Base-by-base conservation (phyloP, 139 green algal genomes). In the Coccomyxa sp. region DNA sequence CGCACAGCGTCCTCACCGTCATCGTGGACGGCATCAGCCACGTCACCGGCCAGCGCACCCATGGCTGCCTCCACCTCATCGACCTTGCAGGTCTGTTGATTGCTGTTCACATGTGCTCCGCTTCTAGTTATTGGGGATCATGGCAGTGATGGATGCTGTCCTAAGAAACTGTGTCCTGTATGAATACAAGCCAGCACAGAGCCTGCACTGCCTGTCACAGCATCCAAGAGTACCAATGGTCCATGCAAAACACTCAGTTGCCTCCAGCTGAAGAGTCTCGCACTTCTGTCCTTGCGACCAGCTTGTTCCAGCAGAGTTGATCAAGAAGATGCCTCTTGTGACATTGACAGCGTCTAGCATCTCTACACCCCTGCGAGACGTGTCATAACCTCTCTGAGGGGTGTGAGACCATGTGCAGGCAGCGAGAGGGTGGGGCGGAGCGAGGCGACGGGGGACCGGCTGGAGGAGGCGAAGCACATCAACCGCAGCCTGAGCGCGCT, bases 401-500 rank as follows among this genome's bases (percentile, higher is more conserved):
- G 34, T 40, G 7, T 58, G 35, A 33, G 14, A 39, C 22, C 74
- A 38, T 40, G 68, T 69, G 33, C 86, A 41, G 91, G 94, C 79
- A 94, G 86, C 54, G 94, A 98, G 88, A 87, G 94, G 8, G 90
- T 97, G 36, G 92, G 93, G 78, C 88, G 92, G 73, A 94, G 84
- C 76, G 92, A 94, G 9, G 93, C 94, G 0, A 85, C 84, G 29
- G 95, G 95, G 0, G 75, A 90, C 44, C 85, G 92, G 75, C 87
- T 98, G 54, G 93, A 92, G 85, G 95, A 98, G 90, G 95, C 95
- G 3, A 91, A 97, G 82, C 86, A 90, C 86, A 98, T 98, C 91
- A 98, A 98, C 90, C 96, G 94, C 83, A 86, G 74, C 79, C 84
- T 93, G 22, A 88, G 39, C n/a, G 87, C 93, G 18, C 82, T 97